Evolutionary conservation across 2,329 filamentous ascomycete species (phyloP).

Genomic region (Fusarium succisae): DNA sequence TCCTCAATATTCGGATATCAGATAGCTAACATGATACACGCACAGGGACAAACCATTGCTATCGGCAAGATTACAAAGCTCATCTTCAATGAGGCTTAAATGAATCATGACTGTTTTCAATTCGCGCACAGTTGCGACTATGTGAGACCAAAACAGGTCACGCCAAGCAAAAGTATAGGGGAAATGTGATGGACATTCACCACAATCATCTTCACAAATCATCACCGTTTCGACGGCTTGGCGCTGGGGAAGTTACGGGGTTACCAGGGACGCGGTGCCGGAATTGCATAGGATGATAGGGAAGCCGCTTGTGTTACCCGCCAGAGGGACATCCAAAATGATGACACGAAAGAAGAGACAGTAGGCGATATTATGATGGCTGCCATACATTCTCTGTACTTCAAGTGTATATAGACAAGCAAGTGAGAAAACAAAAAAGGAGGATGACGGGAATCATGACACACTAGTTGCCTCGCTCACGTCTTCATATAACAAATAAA

Average conservation of each 20-base stretch:
- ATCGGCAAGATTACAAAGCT: constrained; percentile 99
- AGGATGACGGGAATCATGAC: background rate
- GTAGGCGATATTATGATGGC: constrained; percentile 34
- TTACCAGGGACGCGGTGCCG: constrained; percentile 12
- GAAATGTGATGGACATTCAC: constrained; percentile 22
- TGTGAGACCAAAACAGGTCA: constrained; percentile 11
- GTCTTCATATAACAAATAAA: background rate
- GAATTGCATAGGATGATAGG: constrained; percentile 31
- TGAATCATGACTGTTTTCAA: constrained; percentile 33
- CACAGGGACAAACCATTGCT: constrained; percentile 95
- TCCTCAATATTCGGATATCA: constrained; percentile 18
- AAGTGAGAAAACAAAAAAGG: constrained; percentile 28
- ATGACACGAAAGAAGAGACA: constrained; percentile 17
- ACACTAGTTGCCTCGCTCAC: background rate
- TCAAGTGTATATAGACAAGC: constrained; percentile 35
- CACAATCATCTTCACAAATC: constrained; percentile 24
- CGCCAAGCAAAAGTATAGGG: constrained; percentile 13
- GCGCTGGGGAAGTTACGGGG: background rate
- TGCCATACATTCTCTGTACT: constrained; percentile 29
- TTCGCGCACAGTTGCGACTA: background rate
- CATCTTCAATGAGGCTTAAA: constrained; percentile 53
- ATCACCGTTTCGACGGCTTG: constrained; percentile 20
- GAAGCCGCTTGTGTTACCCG: constrained; percentile 23
- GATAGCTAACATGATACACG: constrained; percentile 41
- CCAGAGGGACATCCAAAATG: constrained; percentile 20